A percentile compares a stretch with the other conserved stretches of the same genome.
Conservation (phyloP, 441 rosid genomes). For the Breynia disticha region DNA sequence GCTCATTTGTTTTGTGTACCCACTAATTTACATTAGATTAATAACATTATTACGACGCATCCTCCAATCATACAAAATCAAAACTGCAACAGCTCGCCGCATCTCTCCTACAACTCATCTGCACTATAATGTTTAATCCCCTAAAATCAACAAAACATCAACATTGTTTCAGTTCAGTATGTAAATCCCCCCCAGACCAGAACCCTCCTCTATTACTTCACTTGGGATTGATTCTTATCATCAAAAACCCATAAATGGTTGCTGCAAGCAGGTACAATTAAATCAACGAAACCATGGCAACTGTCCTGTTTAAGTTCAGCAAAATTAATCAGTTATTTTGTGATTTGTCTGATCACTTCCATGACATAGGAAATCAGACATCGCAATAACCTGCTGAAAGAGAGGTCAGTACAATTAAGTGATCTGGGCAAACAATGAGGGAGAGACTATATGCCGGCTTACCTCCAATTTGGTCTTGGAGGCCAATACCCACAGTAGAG, state of each 20-base stretch:
- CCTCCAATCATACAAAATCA: constrained; percentile 26
- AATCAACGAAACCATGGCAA: no score
- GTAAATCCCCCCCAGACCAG: no score
- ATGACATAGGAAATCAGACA: constrained; percentile 14
- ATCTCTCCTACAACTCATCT: constrained; percentile 13
- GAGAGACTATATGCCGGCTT: not conserved
- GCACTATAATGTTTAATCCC: not conserved
- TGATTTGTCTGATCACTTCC: constrained; percentile 11
- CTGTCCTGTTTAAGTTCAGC: no score
- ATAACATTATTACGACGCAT: constrained; percentile 3
- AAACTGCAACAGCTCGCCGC: constrained; percentile 21
- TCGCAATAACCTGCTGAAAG: constrained; percentile 4
- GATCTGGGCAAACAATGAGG: not conserved
- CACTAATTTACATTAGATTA: constrained; percentile 17
- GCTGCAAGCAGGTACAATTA: no score
- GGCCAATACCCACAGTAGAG: not conserved
- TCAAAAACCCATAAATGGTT: no score
- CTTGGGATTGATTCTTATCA: no score
- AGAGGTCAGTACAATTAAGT: constrained; percentile 7
- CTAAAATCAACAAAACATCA: not conserved
- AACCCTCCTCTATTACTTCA: no score
- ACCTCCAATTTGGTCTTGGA: not conserved
- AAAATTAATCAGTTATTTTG: not conserved
- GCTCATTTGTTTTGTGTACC: not conserved
- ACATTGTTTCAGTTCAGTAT: not conserved